Evolutionary conservation across 768 basidiomycete species (phyloP).

Genomic region (Dacryopinax primogenitus): DNA sequence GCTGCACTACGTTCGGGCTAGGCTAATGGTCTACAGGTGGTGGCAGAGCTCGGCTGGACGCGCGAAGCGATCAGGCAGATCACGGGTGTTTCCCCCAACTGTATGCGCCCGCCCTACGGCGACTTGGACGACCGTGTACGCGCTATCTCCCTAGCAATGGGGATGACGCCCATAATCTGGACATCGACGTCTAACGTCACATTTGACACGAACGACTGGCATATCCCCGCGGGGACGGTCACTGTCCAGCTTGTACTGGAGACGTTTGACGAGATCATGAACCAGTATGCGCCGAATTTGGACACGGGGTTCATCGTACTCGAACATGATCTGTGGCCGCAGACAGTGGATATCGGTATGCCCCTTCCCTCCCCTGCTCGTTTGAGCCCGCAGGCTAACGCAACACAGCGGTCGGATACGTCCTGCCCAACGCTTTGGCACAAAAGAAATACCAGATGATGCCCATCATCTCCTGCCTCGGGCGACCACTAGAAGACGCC

Average conservation of each 20-base stretch:
- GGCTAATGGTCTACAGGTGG: conserved; percentile 64
- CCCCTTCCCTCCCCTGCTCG: background rate
- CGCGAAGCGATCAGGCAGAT: conserved; percentile 75
- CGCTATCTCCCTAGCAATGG: conserved; percentile 74
- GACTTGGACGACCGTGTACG: conserved; percentile 80
- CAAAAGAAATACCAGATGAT: conserved; percentile 38
- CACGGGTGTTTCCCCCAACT: conserved; percentile 49
- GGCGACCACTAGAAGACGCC: conserved; percentile 43
- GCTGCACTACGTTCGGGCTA: conserved; percentile 59
- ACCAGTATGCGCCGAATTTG: conserved; percentile 43
- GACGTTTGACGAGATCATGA: conserved; percentile 56
- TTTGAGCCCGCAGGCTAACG: background rate
- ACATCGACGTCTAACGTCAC: conserved; percentile 35
- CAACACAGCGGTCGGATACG: conserved; percentile 55
- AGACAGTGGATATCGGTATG: conserved; percentile 33
- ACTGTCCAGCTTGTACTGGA: conserved; percentile 33
- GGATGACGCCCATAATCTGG: conserved; percentile 74
- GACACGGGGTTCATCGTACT: conserved; percentile 74
- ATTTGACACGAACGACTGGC: conserved; percentile 70
- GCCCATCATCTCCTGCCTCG: conserved; percentile 58
- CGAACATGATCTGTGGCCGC: conserved; percentile 67
- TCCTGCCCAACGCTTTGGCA: conserved; percentile 66
- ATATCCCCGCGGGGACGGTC: conserved; percentile 54
- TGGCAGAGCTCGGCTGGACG: conserved; percentile 81
- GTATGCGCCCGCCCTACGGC: conserved; percentile 71